These are phyloP conservation scores for Lactarius hengduanensis DNA, from an alignment of 768 basidiomycete species.

Conservation along the genomic window DNA sequence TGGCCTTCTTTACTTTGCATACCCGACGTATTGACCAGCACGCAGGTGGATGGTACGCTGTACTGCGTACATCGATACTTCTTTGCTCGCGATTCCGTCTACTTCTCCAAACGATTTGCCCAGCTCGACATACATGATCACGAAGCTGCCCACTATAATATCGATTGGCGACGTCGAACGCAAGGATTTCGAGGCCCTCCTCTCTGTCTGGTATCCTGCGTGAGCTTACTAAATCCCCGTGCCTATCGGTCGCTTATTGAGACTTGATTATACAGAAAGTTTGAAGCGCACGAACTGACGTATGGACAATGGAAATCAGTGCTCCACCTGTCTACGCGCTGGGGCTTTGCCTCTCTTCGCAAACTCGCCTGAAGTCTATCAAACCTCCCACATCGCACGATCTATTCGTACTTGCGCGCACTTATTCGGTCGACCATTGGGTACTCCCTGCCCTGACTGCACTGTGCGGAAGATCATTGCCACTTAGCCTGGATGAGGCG, in stretches of 20 bases:
- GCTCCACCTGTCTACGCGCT: slow-evolving; percentile 33
- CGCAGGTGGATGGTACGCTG: slow-evolving; percentile 14
- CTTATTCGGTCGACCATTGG: slow-evolving; percentile 16
- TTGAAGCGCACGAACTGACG: slow-evolving; percentile 6
- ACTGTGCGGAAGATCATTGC: slow-evolving; percentile 5
- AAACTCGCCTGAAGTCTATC: not conserved
- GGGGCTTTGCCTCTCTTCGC: slow-evolving; percentile 35
- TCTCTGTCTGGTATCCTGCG: slow-evolving; percentile 28
- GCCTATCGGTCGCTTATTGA: not conserved
- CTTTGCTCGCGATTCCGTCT: slow-evolving; percentile 18
- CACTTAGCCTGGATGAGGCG: slow-evolving; percentile 15
- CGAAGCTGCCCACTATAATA: slow-evolving; percentile 9
- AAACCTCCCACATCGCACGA: slow-evolving; percentile 16
- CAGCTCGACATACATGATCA: slow-evolving; percentile 7
- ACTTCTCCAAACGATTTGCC: slow-evolving; percentile 13
- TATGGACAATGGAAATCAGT: slow-evolving; percentile 34
- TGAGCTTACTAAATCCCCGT: slow-evolving; percentile 3
- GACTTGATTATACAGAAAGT: not conserved
- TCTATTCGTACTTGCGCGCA: slow-evolving; percentile 12
- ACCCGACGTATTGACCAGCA: not conserved
- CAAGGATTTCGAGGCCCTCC: slow-evolving; percentile 26
- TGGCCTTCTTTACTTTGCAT: not conserved
- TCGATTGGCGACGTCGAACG: slow-evolving; percentile 16
- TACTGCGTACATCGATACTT: slow-evolving; percentile 23
- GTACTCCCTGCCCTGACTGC: slow-evolving; percentile 15